Conservation (phyloP, 306 rosid species). For the Quercus dentata region DNA sequence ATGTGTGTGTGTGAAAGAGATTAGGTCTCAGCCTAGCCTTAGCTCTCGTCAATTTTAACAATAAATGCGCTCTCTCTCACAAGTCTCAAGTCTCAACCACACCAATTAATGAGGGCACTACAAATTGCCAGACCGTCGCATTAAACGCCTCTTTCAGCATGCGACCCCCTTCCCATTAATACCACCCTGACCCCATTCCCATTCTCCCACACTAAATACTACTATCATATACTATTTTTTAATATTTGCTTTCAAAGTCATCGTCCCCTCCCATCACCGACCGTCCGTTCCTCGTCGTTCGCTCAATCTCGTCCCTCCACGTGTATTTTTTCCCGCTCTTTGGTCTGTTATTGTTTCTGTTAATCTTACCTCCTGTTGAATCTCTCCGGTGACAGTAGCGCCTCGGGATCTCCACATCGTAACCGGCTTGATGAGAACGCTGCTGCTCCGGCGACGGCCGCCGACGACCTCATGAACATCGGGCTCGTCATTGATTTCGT, state of each 20-base stretch:
- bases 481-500: constrained; percentile 91
- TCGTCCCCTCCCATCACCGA: constrained; percentile 27
- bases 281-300: constrained; percentile 15
- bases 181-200: background rate
- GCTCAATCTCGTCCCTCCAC: constrained; percentile 37
- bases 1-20: background rate
- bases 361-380: constrained; percentile 49
- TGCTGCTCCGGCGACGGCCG: constrained; percentile 24
- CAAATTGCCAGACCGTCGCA: constrained; percentile 43
- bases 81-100: background rate
- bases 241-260: background rate
- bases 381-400: constrained; percentile 91
- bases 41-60: constrained; percentile 17
- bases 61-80: constrained; percentile 27
- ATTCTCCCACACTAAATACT: background rate
- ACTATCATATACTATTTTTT: background rate
- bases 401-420: constrained; percentile 96
- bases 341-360: no score
- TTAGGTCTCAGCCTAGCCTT: background rate
- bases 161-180: constrained; percentile 45
- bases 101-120: constrained; percentile 33
- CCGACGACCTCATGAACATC: constrained; percentile 73
- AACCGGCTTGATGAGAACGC: constrained; percentile 82
- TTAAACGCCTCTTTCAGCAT: constrained; percentile 26
- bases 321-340: constrained; percentile 26